These are phyloP conservation scores for Graphilbum fragrans DNA, from an alignment of 2,329 filamentous ascomycete species.

Conservation along the genomic window DNA sequence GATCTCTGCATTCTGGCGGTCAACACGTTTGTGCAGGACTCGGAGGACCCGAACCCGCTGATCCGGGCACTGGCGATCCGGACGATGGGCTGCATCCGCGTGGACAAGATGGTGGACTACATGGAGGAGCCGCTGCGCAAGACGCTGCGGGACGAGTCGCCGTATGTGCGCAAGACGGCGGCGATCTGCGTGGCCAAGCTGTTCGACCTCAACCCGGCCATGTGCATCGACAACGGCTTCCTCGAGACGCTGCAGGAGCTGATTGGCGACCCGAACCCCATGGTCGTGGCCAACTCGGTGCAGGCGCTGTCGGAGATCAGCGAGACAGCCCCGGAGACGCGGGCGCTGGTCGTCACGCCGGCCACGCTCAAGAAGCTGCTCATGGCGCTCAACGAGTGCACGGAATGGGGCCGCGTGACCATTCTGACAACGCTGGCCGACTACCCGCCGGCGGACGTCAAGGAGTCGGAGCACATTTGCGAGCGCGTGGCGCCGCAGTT, in stretches of 20 bases:
- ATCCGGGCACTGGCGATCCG: constrained; percentile 90
- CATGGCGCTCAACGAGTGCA: constrained; percentile 94
- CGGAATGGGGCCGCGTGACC: constrained; percentile 94
- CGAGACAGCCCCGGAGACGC: constrained; percentile 83
- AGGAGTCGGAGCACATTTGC: constrained; percentile 96
- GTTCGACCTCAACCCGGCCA: constrained; percentile 81
- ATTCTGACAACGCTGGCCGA: constrained; percentile 83
- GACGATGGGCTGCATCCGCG: constrained; percentile 96
- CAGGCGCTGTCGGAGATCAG: constrained; percentile 85
- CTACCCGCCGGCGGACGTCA: constrained; percentile 76
- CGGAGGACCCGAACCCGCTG: constrained; percentile 93
- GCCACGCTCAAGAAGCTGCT: constrained; percentile 86
- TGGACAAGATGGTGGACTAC: constrained; percentile 99
- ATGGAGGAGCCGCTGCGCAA: constrained; percentile 98
- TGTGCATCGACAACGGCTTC: constrained; percentile 96
- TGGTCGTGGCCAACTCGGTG: constrained; percentile 97
- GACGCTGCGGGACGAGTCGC: constrained; percentile 91
- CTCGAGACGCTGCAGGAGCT: constrained; percentile 87
- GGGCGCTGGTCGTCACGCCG: constrained; percentile 71
- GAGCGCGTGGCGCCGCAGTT: constrained; percentile 94
- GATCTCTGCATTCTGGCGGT: constrained; percentile 97
- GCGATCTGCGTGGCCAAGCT: constrained; percentile 97
- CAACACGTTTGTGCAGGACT: constrained; percentile 98
- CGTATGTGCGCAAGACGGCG: constrained; percentile 95
- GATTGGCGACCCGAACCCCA: constrained; percentile 94